A percentile compares a stretch with the other conserved stretches of the same genome.
Evolutionary conservation across 176 grass and related monocot species (phyloP).

Genomic region (Oryza meyeriana): DNA sequence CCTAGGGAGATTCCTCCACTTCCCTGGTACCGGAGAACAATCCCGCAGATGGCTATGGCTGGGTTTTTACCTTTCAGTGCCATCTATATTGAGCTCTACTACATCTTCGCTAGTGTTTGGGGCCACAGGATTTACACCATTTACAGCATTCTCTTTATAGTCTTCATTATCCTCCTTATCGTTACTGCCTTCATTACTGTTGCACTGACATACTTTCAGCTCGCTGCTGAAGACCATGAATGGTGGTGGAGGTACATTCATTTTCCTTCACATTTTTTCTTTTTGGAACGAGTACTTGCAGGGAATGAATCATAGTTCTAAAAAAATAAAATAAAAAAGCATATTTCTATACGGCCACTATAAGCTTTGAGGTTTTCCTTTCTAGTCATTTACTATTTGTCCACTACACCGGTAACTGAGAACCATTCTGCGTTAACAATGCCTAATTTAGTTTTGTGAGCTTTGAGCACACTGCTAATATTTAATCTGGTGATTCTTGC

Average conservation of each 20-base stretch:
- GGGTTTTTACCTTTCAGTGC: constrained; percentile 98
- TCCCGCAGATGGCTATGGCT: constrained; percentile 97
- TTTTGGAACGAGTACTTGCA: neutral
- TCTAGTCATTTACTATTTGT: neutral
- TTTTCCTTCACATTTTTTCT: constrained; percentile 3
- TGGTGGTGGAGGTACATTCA: constrained; percentile 96
- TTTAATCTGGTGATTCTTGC: neutral
- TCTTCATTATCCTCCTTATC: constrained; percentile 90
- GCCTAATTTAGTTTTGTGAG: neutral
- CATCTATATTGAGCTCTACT: constrained; percentile 97
- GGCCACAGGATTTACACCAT: constrained; percentile 98
- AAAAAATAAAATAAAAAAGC: neutral
- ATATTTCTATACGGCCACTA: too few species aligned
- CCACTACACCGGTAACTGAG: neutral
- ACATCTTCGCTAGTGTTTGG: constrained; percentile 99
- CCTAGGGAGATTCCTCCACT: constrained; percentile 87
- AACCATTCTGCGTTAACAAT: neutral
- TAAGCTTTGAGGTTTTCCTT: neutral
- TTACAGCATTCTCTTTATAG: constrained; percentile 97
- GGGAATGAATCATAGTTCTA: neutral
- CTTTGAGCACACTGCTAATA: neutral
- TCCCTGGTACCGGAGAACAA: constrained; percentile 74
- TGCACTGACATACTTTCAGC: constrained; percentile 97
- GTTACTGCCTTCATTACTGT: constrained; percentile 97
- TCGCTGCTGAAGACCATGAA: constrained; percentile 98